These are phyloP conservation scores for Penicillium subrubescens DNA, from an alignment of 495 filamentous ascomycete species.

Conservation along the genomic window DNA sequence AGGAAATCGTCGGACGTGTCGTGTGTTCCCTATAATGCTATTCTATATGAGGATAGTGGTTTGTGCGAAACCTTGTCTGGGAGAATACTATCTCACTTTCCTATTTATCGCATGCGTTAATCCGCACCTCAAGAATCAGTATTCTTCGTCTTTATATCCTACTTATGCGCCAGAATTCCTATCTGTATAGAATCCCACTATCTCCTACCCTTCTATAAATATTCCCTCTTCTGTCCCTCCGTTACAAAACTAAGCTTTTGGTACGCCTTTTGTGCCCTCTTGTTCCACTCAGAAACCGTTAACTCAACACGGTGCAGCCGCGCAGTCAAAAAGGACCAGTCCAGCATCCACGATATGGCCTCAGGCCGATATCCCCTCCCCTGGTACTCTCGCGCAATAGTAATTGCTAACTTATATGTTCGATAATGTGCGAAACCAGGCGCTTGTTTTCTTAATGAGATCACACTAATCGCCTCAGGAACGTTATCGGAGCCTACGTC, in stretches of 20 bases:
- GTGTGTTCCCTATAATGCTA: no score
- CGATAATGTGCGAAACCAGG: conserved; percentile 3
- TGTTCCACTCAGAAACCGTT: conserved; percentile 5
- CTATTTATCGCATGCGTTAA: no score
- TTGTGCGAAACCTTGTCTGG: no score
- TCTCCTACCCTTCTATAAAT: not conserved
- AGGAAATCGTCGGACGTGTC: no score
- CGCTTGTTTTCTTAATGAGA: not conserved
- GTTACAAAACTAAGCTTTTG: not conserved
- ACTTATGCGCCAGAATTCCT: conserved; percentile 4
- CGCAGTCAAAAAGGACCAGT: conserved; percentile 6
- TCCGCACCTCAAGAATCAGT: conserved; percentile 19
- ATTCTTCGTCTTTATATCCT: not conserved
- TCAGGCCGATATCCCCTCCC: conserved; percentile 1
- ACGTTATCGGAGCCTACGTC: conserved; percentile 19
- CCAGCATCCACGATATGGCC: conserved; percentile 5
- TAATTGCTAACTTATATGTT: not conserved
- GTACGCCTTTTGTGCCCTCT: conserved; percentile 3
- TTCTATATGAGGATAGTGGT: no score
- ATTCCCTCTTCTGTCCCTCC: conserved; percentile 2
- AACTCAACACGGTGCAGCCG: conserved; percentile 6
- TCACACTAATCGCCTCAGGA: not conserved
- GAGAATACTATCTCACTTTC: no score
- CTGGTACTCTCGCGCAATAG: conserved; percentile 6
- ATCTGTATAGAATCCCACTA: conserved; percentile 9